phyloP scores from a whole-genome alignment of 352 stramenopile genomes.

The Pythium volutum region DNA sequence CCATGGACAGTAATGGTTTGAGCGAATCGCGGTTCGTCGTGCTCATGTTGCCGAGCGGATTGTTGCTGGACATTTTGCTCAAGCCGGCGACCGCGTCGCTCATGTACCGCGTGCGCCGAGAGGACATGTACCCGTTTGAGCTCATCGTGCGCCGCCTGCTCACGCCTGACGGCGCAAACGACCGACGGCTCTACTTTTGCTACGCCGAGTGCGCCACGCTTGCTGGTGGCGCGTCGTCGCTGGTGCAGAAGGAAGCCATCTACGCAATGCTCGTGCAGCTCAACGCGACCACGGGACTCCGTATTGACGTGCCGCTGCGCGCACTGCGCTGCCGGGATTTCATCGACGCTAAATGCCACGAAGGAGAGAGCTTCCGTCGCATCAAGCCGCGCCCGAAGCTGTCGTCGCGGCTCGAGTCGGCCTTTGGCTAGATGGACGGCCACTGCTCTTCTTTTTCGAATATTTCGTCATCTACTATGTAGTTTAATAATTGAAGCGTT shows the following conservation, averaged over 20 bases:
- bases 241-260: constrained; percentile 48
- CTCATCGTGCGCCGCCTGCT: constrained; percentile 53
- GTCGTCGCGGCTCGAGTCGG: constrained; percentile 26
- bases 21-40: constrained; percentile 66
- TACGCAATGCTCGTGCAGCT: constrained; percentile 50
- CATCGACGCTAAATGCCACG: constrained; percentile 27
- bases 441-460: constrained; percentile 7
- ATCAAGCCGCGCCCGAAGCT: constrained; percentile 16
- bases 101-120: constrained; percentile 14
- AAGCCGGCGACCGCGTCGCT: constrained; percentile 21
- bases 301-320: constrained; percentile 56
- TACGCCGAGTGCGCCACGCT: constrained; percentile 69
- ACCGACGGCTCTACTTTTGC: constrained; percentile 35
- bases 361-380: constrained; percentile 18
- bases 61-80: constrained; percentile 24
- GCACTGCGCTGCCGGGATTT: constrained; percentile 68
- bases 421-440: constrained; percentile 20
- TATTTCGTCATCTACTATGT: constrained; percentile 2
- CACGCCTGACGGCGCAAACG: constrained; percentile 19
- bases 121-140: constrained; percentile 27
- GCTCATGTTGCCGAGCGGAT: constrained; percentile 59
- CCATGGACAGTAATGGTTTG: constrained; percentile 18
- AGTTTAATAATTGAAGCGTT: constrained; percentile 15
- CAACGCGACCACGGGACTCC: constrained; percentile 42
- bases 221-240: constrained; percentile 34